Base-by-base conservation (phyloP, 805 yeast species). In the Suhomyces faveliae region DNA sequence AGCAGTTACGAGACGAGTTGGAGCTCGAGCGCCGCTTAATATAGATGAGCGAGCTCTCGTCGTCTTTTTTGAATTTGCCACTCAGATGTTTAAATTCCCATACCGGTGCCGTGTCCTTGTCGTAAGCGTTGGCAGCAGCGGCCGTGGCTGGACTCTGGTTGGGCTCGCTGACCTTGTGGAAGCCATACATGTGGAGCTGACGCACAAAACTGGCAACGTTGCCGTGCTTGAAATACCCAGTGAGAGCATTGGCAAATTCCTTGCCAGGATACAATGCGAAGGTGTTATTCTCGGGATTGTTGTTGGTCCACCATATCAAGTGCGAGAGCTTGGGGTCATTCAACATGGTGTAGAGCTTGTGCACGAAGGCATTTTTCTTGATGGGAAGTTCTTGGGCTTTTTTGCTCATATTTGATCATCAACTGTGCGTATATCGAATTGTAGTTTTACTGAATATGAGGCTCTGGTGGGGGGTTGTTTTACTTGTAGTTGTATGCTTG, bases 151-250 rank as follows among this genome's bases (percentile, higher is more conserved):
- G 17, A 19, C 22, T 21, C 43, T 43, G 48, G 45, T 46, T 50
- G 13, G 73, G 74, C 50, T 79, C 83, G 51, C 70, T 79, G 7
- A 87, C 84, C 68, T 91, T 90, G 66, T 91, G 97, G 71, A 91
- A 90, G 1, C 97, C 97, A 64, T 90, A 90, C 97, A 91, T 92
- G 71, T 92, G 96, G 40, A 91, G 73, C 67, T 92, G 97, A 41
- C 97, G 80, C 29, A 92, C 96, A 71, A 92, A 92, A 51, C 92
- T 84, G 20, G 96, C 89, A 23, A 91, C 89, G 62, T 92, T 92
- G 3, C 96, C 95, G 69, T 91, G 97, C 64, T 92, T 92, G 74
- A 92, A 91, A 64, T 87, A 90, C 41, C 76, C 74, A n/a, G 86
- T 81, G 43, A 86, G 62, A 1, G 80, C 79, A 35, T 71, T 68